Evolutionary conservation across 139 green algal genomes (phyloP), one percentile per base, ranked within the genome.

Genomic region (Chlorella ohadii): DNA sequence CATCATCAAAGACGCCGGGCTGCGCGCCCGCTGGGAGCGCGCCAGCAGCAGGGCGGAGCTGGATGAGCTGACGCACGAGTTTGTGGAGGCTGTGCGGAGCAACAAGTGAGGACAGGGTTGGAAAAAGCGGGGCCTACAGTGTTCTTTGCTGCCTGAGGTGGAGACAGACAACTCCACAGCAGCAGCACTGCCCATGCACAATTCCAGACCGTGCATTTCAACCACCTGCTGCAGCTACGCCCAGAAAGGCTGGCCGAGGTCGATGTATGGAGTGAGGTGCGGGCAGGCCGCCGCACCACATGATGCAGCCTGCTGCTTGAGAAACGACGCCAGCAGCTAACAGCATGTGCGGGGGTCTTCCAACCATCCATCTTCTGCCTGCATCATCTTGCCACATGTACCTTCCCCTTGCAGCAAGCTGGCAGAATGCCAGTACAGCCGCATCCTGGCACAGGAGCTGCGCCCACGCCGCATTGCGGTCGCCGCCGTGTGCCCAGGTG

Each of bases 181-280:
- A n/a, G n/a, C n/a, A n/a, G n/a, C n/a, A n/a, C n/a, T n/a, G n/a
- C n/a, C n/a, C n/a, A n/a, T n/a, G n/a, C n/a, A n/a, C n/a, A n/a
- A n/a, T n/a, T n/a, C n/a, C n/a, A n/a, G n/a, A n/a, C n/a, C n/a
- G n/a, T n/a, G n/a, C n/a, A n/a, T n/a, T n/a, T n/a, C n/a, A n/a
- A n/a, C n/a, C 44, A 51, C 44, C 44, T 51, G 44, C 13, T 56
- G 79, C 79, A 84, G 33, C 22, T 80, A 91, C 72, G 13, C 31
- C 13, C 70, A 86, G 44, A 51, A 90, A 23, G 88, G 88, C 25
- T 93, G 86, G 86, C 89, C 90, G 25, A 65, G 70, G 38, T 86
- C 72, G 61, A 92, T 92, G 88, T 92, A 94, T 79, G 92, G 92
- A 70, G 81, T 95, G 95, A 96, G 84, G 82, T 91, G 78, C 73